phyloP scores from a whole-genome alignment of 495 filamentous ascomycete species.

The Lasiosphaeriaceae sp. region DNA sequence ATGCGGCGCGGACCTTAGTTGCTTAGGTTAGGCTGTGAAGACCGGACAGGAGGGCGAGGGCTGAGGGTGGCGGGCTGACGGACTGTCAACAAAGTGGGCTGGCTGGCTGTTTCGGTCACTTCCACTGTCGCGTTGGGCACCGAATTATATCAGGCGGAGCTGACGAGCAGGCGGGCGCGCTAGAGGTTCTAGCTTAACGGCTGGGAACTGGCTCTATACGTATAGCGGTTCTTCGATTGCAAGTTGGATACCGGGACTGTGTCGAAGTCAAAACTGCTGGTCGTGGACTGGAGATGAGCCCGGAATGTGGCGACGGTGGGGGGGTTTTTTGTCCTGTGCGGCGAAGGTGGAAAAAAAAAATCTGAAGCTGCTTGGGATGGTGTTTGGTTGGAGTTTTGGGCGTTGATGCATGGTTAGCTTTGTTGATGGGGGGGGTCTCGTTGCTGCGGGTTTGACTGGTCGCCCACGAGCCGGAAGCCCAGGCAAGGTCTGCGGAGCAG shows the following conservation, averaged over 20 bases:
- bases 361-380: constrained; percentile 15
- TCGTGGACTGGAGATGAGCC: too few species aligned
- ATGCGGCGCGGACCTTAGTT: constrained; percentile 6
- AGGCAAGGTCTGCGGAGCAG: constrained; percentile 20
- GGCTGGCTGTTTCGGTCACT: constrained; percentile 2
- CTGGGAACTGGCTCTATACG: too few species aligned
- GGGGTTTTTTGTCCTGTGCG: constrained; percentile 8
- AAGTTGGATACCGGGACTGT: too few species aligned
- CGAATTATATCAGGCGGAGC: constrained; percentile 22
- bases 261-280: too few species aligned
- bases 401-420: constrained; percentile 20
- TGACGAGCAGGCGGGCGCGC: constrained; percentile 16
- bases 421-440: constrained; percentile 12
- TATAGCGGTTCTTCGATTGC: neutral
- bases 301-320: constrained; percentile 4
- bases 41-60: constrained; percentile 9
- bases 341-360: constrained; percentile 8
- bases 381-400: constrained; percentile 24
- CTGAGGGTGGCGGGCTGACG: constrained; percentile 14
- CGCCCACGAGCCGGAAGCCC: neutral
- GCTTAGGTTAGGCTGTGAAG: neutral
- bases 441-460: constrained; percentile 1
- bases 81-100: constrained; percentile 14
- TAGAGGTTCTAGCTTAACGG: neutral
- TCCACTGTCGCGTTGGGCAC: constrained; percentile 26